These are phyloP conservation scores for Penicillium angulare DNA, from an alignment of 495 filamentous ascomycete genomes.

Conservation along the genomic window DNA sequence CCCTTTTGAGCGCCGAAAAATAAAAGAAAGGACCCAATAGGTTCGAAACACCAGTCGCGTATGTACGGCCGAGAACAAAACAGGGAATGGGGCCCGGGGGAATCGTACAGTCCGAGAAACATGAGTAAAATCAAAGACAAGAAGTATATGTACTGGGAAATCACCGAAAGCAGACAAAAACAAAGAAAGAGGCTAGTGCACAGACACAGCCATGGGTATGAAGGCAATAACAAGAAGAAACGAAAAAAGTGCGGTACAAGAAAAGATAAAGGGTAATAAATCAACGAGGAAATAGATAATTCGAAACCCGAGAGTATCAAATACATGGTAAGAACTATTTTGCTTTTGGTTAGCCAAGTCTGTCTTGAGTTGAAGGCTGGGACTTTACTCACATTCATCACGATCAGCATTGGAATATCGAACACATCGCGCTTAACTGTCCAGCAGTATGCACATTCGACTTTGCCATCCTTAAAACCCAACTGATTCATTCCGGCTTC, in stretches of 20 bases:
- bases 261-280: slow-evolving; percentile 5
- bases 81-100: slow-evolving; percentile 14
- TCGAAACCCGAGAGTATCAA: slow-evolving; percentile 25
- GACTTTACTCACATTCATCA: slow-evolving; percentile 80
- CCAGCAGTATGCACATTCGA: slow-evolving; percentile 95
- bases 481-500: slow-evolving; percentile 73
- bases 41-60: slow-evolving; percentile 12
- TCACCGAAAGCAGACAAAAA: no score
- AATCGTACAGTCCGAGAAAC: slow-evolving; percentile 31
- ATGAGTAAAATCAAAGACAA: slow-evolving; percentile 7
- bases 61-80: slow-evolving; percentile 18
- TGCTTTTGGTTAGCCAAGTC: slow-evolving; percentile 8
- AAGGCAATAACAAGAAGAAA: slow-evolving; percentile 6
- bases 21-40: slow-evolving; percentile 6
- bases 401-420: slow-evolving; percentile 97
- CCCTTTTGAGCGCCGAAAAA: slow-evolving; percentile 27
- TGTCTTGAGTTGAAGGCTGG: neutral
- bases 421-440: slow-evolving; percentile 95
- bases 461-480: slow-evolving; percentile 82
- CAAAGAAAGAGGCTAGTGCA: slow-evolving; percentile 5
- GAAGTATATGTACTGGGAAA: slow-evolving; percentile 21
- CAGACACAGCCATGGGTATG: slow-evolving; percentile 21
- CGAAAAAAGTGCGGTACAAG: slow-evolving; percentile 6
- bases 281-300: neutral
- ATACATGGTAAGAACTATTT: slow-evolving; percentile 49